These are phyloP conservation scores for Lavandula angustifolia DNA, from an alignment of 257 asterid genomes.

Conservation along the genomic window DNA sequence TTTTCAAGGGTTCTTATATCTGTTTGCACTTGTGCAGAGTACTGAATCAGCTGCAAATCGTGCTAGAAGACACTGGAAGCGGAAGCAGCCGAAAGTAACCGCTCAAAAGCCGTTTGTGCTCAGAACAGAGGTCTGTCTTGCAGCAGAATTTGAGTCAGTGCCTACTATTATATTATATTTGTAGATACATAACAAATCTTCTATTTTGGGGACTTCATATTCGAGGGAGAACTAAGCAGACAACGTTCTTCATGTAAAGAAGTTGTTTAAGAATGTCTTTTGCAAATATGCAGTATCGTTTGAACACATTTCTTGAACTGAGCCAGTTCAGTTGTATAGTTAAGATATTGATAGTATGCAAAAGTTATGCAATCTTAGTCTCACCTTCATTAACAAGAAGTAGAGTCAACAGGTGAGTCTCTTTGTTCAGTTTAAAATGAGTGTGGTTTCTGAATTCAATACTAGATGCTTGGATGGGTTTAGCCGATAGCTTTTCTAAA, in stretches of 20 bases:
- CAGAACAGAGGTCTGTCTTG: conserved; percentile 67
- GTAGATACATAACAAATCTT: background rate
- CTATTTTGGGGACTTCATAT: background rate
- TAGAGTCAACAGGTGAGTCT: conserved; percentile 4
- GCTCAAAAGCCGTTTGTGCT: conserved; percentile 89
- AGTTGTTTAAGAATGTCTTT: background rate
- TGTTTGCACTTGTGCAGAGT: conserved; percentile 52
- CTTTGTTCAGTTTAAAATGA: conserved; percentile 5
- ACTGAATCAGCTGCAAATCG: conserved; percentile 58
- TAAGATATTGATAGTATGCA: conserved; percentile 10
- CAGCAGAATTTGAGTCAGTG: conserved; percentile 18
- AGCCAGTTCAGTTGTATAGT: conserved; percentile 5
- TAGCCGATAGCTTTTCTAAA: background rate
- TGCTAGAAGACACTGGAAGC: conserved; percentile 56
- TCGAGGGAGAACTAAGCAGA: background rate
- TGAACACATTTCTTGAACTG: background rate
- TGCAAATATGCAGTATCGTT: background rate
- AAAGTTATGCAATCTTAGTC: background rate
- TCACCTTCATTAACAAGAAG: background rate
- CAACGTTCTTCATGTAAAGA: conserved; percentile 13
- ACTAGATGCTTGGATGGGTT: conserved; percentile 29
- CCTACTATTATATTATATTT: conserved; percentile 4
- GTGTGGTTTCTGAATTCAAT: conserved; percentile 15
- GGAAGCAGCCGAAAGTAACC: conserved; percentile 63
- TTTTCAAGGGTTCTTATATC: conserved; percentile 26